phyloP scores from a whole-genome alignment of 768 basidiomycete species.

The Trametes meyenii region DNA sequence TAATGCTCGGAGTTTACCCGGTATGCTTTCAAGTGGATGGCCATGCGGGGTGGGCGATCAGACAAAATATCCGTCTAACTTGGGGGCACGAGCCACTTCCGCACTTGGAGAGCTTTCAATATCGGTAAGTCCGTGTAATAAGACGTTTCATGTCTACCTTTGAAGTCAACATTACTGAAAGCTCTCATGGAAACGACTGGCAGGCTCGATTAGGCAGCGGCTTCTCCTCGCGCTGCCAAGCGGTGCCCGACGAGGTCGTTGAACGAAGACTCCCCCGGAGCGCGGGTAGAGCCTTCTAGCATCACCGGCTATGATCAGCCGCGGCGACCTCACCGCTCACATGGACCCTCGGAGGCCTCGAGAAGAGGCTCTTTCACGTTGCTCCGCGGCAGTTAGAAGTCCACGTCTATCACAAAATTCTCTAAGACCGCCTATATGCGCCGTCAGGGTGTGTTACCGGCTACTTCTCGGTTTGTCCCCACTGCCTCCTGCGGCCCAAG shows the following conservation, averaged over 20 bases:
- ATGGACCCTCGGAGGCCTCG: slow-evolving; percentile 2
- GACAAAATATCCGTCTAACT: not conserved
- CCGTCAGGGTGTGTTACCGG: not conserved
- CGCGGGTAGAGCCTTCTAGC: not conserved
- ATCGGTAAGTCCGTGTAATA: too few species aligned
- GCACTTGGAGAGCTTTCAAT: too few species aligned
- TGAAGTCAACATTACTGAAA: not conserved
- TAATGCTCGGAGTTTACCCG: slow-evolving; percentile 11
- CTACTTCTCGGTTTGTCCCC: slow-evolving; percentile 7
- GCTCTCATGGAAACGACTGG: not conserved
- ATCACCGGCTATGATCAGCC: slow-evolving; percentile 9
- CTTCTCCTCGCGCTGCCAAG: slow-evolving; percentile 20
- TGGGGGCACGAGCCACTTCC: too few species aligned
- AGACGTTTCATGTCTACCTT: not conserved
- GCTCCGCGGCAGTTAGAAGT: not conserved
- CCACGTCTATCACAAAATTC: not conserved
- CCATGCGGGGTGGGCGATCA: not conserved
- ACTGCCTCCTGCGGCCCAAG: not conserved
- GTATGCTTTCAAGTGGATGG: not conserved
- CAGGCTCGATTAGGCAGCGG: not conserved
- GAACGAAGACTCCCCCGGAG: slow-evolving; percentile 4
- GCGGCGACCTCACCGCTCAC: slow-evolving; percentile 7
- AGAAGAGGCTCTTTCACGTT: not conserved
- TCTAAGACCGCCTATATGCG: not conserved
- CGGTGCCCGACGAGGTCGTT: not conserved